Conservation (phyloP, 768 basidiomycete genomes). For the Amanita molliuscula region DNA sequence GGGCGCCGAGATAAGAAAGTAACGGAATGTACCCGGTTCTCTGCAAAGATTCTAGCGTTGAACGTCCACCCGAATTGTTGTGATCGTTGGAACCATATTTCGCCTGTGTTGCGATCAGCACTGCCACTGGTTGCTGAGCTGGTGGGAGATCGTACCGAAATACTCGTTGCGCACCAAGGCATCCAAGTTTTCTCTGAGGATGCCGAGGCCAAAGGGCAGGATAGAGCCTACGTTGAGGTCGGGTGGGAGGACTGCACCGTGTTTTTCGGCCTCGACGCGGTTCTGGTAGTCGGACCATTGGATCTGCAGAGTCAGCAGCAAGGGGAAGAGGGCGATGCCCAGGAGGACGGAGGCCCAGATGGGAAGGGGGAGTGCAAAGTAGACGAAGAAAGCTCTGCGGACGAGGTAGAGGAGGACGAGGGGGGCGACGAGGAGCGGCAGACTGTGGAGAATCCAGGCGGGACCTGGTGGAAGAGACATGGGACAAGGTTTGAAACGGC, state of each 20-base stretch:
- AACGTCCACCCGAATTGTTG: conserved; percentile 23
- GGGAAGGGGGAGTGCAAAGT: conserved; percentile 8
- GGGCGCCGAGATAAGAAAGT: not conserved
- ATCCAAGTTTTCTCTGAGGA: conserved; percentile 11
- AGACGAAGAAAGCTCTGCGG: not conserved
- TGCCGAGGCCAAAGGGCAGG: conserved; percentile 13
- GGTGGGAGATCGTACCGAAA: conserved; percentile 17
- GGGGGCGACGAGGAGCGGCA: conserved; percentile 11
- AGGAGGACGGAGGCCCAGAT: conserved; percentile 7
- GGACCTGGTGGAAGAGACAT: conserved; percentile 12
- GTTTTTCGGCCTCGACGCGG: conserved; percentile 13
- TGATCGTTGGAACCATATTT: conserved; percentile 15
- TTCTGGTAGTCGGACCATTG: conserved; percentile 11
- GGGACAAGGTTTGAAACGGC: too few species aligned
- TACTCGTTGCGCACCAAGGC: conserved; percentile 16
- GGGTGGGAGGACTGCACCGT: conserved; percentile 19
- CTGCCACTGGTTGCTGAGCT: not conserved
- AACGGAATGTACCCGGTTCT: conserved; percentile 19
- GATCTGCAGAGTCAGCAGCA: conserved; percentile 9
- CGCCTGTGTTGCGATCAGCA: conserved; percentile 13
- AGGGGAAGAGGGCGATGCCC: conserved; percentile 9
- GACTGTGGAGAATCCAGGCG: conserved; percentile 8
- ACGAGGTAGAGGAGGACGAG: conserved; percentile 9
- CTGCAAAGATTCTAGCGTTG: conserved; percentile 17
- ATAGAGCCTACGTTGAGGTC: conserved; percentile 12